A percentile compares a stretch with the other conserved stretches of the same genome.
phyloP scores from a whole-genome alignment of 1,139 yeast species.

The Blastobotrys petasosporus region DNA sequence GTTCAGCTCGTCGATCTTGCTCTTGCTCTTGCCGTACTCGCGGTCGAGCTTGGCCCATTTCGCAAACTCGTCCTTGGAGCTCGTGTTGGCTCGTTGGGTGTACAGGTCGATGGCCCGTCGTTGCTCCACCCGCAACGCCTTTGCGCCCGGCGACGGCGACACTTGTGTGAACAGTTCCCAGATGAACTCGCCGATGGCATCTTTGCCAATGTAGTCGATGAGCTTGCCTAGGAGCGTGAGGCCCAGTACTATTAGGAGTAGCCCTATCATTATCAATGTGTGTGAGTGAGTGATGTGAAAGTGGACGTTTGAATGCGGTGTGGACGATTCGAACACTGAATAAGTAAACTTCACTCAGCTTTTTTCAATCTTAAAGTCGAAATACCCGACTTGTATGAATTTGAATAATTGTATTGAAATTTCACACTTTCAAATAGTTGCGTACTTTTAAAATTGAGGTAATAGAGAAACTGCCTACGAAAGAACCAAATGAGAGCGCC shows the following conservation, averaged over 20 bases:
- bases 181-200: constrained; percentile 21
- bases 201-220: constrained; percentile 25
- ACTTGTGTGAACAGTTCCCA: constrained; percentile 42
- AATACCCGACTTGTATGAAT: too few relatives aligned
- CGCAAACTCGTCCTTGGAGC: constrained; percentile 93
- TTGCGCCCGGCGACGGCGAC: constrained; percentile 35
- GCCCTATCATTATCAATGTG: constrained; percentile 6
- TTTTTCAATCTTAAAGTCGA: too few relatives aligned
- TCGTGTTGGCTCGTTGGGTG: constrained; percentile 52
- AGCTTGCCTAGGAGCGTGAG: constrained; percentile 12
- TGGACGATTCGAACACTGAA: too few relatives aligned
- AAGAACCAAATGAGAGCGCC: too few relatives aligned
- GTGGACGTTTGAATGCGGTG: too few relatives aligned
- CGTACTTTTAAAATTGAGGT: too few relatives aligned
- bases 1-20: constrained; percentile 44
- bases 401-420: too few relatives aligned
- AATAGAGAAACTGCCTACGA: too few relatives aligned
- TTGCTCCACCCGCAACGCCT: constrained; percentile 38
- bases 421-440: too few relatives aligned
- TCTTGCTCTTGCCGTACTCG: constrained; percentile 51
- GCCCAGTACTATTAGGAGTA: constrained; percentile 1
- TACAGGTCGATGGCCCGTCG: constrained; percentile 44
- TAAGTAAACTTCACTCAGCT: too few relatives aligned
- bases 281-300: too few relatives aligned
- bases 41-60: constrained; percentile 92